These are phyloP conservation scores for Athelia sp. DNA, from an alignment of 1,284 basidiomycete genomes.

Conservation along the genomic window DNA sequence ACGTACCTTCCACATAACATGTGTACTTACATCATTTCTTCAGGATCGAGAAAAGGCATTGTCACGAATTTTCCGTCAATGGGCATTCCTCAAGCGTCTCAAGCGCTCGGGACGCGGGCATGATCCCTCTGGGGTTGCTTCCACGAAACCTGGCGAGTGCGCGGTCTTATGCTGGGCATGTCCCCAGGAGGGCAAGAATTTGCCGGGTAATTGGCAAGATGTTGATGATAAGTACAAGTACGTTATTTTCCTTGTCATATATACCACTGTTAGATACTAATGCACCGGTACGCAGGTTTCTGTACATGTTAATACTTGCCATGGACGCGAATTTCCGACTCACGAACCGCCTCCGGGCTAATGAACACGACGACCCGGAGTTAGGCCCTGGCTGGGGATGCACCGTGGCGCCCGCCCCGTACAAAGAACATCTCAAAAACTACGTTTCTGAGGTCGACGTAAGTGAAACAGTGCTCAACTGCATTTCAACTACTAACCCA, in stretches of 20 bases:
- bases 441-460: conserved; percentile 3
- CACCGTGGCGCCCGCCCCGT: conserved; percentile 13
- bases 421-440: conserved; percentile 8
- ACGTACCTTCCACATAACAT: background rate
- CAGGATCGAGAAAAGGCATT: conserved; percentile 13
- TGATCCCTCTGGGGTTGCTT: conserved; percentile 8
- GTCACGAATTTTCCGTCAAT: conserved; percentile 13
- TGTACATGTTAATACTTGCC: conserved; percentile 15
- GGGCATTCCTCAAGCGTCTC: conserved; percentile 7
- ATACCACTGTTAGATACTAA: conserved; percentile 3
- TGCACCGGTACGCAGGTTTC: conserved; percentile 15
- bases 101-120: conserved; percentile 14
- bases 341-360: conserved; percentile 10
- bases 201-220: conserved; percentile 16
- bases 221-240: conserved; percentile 13
- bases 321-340: conserved; percentile 25
- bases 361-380: conserved; percentile 5
- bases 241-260: conserved; percentile 4
- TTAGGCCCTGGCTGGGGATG: conserved; percentile 13
- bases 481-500: background rate
- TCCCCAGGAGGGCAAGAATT: conserved; percentile 21
- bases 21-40: background rate
- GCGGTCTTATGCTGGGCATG: conserved; percentile 9
- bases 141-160: conserved; percentile 14
- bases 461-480: background rate